A percentile compares a stretch with the other conserved stretches of the same genome.
These are phyloP conservation scores for Monosporascus sp. DNA, from an alignment of 2,329 filamentous ascomycete species.

Conservation along the genomic window DNA sequence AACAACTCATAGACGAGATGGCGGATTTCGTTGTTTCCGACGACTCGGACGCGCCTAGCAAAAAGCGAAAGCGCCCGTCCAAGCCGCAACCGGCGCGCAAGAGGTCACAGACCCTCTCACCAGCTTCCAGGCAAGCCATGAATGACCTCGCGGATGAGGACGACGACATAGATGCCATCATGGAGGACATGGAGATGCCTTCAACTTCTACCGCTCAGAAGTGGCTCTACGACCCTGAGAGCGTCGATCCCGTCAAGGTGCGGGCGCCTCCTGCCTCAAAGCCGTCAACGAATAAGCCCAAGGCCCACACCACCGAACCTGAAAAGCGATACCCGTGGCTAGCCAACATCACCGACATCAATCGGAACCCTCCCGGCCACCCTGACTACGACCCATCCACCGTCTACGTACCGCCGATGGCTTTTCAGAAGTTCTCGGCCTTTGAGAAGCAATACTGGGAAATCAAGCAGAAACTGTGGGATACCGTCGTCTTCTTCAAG, in stretches of 20 bases:
- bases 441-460: conserved; percentile 99
- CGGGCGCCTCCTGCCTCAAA: conserved; percentile 19
- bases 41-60: conserved; percentile 70
- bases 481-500: conserved; percentile 98
- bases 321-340: conserved; percentile 89
- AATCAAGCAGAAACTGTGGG: conserved; percentile 97
- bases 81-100: conserved; percentile 55
- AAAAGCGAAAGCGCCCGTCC: conserved; percentile 70
- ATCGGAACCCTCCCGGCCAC: conserved; percentile 71
- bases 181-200: conserved; percentile 51
- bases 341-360: conserved; percentile 77
- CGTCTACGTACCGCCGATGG: conserved; percentile 79
- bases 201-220: conserved; percentile 71
- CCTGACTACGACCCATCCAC: conserved; percentile 89
- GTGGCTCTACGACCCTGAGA: conserved; percentile 65
- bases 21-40: conserved; percentile 86
- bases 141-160: conserved; percentile 35
- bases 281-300: conserved; percentile 45
- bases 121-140: conserved; percentile 29
- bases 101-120: conserved; percentile 51
- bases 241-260: conserved; percentile 29
- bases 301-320: conserved; percentile 76
- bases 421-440: conserved; percentile 78
- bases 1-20: conserved; percentile 53
- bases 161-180: conserved; percentile 49